Conservation (phyloP, 2,329 filamentous ascomycete genomes). For the Fusarium praegraminearum region DNA sequence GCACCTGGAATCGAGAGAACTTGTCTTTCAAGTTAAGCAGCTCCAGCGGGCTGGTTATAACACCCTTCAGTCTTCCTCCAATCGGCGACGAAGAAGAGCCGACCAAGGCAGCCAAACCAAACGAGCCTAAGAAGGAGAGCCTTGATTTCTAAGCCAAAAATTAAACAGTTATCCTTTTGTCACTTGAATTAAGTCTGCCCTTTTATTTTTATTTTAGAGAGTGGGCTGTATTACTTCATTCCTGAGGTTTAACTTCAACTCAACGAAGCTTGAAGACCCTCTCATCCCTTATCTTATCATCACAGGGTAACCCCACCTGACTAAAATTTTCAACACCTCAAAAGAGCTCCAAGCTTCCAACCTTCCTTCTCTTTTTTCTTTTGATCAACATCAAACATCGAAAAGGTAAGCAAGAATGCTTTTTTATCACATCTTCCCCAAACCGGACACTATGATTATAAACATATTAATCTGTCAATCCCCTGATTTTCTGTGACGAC, state of each 20-base stretch:
- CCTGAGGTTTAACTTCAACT: not conserved
- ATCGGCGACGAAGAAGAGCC: constrained; percentile 75
- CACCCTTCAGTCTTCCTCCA: constrained; percentile 89
- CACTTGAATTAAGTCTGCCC: not conserved
- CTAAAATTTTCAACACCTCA: constrained; percentile 43
- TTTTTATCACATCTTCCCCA: constrained; percentile 18
- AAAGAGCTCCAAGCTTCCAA: constrained; percentile 34
- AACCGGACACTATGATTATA: constrained; percentile 60
- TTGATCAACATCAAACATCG: constrained; percentile 36
- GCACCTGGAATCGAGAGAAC: constrained; percentile 80
- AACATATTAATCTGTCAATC: constrained; percentile 70
- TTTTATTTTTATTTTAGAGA: not conserved
- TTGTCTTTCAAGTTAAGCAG: constrained; percentile 91
- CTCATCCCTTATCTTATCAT: constrained; percentile 28
- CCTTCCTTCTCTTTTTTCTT: constrained; percentile 31
- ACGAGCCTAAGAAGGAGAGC: constrained; percentile 71
- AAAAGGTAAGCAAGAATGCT: constrained; percentile 38
- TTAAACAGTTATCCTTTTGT: not conserved
- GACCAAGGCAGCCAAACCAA: constrained; percentile 56
- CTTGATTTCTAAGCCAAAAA: constrained; percentile 74
- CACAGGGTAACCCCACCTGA: constrained; percentile 28
- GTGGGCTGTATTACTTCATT: not conserved
- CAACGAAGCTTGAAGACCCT: constrained; percentile 3
- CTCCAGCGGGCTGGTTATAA: constrained; percentile 82
- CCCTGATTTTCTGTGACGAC: constrained; percentile 64